Evolutionary conservation across 768 basidiomycete genomes (phyloP).

Genomic region (Pseudohyphozyma bogoriensis): DNA sequence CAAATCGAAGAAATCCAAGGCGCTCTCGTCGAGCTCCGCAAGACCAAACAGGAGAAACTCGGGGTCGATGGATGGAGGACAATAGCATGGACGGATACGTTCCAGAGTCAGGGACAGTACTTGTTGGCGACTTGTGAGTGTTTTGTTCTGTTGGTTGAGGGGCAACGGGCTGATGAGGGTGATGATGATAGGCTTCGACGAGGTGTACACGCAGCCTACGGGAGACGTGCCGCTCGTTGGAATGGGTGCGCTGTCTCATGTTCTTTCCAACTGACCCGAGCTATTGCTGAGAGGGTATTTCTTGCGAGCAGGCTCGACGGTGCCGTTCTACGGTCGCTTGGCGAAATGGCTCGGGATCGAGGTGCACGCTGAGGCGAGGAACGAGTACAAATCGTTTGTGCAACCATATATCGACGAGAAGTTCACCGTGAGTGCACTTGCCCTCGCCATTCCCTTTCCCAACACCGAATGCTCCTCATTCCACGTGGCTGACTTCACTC

Average conservation of each 20-base stretch:
- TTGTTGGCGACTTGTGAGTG: constrained; percentile 27
- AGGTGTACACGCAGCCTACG: constrained; percentile 33
- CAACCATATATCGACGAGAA: constrained; percentile 29
- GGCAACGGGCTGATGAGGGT: background rate
- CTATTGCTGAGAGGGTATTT: background rate
- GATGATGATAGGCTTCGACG: constrained; percentile 16
- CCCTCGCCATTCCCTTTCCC: background rate
- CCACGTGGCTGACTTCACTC: too few species aligned
- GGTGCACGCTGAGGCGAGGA: constrained; percentile 33
- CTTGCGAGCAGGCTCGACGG: constrained; percentile 16
- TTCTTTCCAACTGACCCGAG: background rate
- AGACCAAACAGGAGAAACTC: constrained; percentile 26
- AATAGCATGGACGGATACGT: constrained; percentile 32
- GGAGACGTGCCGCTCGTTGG: constrained; percentile 33
- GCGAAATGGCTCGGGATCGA: constrained; percentile 32
- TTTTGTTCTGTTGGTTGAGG: too few species aligned
- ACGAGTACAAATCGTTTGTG: constrained; percentile 32
- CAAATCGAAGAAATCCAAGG: constrained; percentile 34
- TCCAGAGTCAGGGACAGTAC: constrained; percentile 31
- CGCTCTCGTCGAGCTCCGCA: constrained; percentile 28
- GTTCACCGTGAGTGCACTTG: constrained; percentile 4
- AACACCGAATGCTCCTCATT: too few species aligned
- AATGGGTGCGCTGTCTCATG: constrained; percentile 11
- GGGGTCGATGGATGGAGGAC: constrained; percentile 23
- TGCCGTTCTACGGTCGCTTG: constrained; percentile 31